Conservation (phyloP, 208 protist genomes). For the Trypanosoma avium region DNA sequence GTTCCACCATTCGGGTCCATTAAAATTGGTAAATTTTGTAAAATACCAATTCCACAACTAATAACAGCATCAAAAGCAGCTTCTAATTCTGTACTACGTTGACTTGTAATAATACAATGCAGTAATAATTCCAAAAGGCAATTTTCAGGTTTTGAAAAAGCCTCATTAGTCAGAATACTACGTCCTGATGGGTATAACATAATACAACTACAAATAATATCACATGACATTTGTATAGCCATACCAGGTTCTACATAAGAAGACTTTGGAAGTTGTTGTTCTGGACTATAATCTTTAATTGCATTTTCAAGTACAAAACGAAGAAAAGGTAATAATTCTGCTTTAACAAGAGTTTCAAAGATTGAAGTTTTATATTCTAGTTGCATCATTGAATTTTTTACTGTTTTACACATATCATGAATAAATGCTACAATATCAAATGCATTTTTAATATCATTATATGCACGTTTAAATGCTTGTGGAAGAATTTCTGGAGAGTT, state of each 20-base stretch:
- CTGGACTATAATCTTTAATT: conserved; percentile 1
- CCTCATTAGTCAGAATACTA: conserved; percentile 19
- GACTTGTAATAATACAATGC: conserved; percentile 32
- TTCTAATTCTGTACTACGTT: conserved; percentile 39
- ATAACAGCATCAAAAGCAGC: conserved; percentile 39
- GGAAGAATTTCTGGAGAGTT: conserved; percentile 35
- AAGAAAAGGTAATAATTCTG: conserved; percentile 44
- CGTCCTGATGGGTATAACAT: conserved; percentile 29
- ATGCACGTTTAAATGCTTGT: conserved; percentile 34
- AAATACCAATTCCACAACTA: conserved; percentile 24
- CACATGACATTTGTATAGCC: conserved; percentile 42
- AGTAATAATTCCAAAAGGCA: conserved; percentile 47
- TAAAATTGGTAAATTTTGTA: conserved; percentile 22
- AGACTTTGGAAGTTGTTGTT: not conserved
- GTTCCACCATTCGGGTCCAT: conserved; percentile 20
- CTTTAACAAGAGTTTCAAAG: conserved; percentile 43
- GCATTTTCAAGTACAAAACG: conserved; percentile 24
- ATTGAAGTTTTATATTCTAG: conserved; percentile 52
- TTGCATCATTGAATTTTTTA: conserved; percentile 57
- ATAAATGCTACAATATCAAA: conserved; percentile 65
- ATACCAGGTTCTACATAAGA: conserved; percentile 14
- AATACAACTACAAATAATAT: conserved; percentile 36
- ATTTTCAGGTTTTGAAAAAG: conserved; percentile 7
- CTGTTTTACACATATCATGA: conserved; percentile 60
- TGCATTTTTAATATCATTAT: conserved; percentile 21